These are phyloP conservation scores for Xylariaceae sp. DNA, from an alignment of 2,329 filamentous ascomycete species.

Conservation along the genomic window DNA sequence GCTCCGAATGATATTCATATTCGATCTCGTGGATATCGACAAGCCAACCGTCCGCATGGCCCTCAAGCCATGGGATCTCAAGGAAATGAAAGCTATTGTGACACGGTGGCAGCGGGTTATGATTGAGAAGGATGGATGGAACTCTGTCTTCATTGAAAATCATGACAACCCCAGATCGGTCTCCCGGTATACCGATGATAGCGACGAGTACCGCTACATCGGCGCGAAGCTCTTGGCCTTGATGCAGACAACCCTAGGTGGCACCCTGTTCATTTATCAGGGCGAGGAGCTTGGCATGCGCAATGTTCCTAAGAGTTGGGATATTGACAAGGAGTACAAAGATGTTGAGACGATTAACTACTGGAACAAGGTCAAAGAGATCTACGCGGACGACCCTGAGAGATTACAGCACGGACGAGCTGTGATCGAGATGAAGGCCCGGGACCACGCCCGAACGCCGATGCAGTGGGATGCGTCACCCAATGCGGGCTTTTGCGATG, in stretches of 20 bases:
- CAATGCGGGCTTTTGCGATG: conserved; percentile 67
- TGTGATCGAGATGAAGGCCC: conserved; percentile 63
- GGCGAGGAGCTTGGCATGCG: conserved; percentile 71
- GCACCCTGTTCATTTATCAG: conserved; percentile 71
- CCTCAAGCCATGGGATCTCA: conserved; percentile 55
- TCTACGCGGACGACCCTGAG: conserved; percentile 48
- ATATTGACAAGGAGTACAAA: conserved; percentile 65
- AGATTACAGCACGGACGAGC: conserved; percentile 54
- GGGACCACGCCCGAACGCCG: conserved; percentile 72
- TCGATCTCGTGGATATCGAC: conserved; percentile 68
- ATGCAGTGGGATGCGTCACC: conserved; percentile 67
- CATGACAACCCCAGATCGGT: conserved; percentile 69
- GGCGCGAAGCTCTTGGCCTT: conserved; percentile 67
- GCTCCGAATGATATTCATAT: conserved; percentile 74
- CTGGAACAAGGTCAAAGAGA: conserved; percentile 46
- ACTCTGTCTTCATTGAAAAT: conserved; percentile 69
- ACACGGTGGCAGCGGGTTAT: conserved; percentile 52
- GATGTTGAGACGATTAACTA: conserved; percentile 58
- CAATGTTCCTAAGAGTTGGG: conserved; percentile 64
- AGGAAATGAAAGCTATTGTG: conserved; percentile 49
- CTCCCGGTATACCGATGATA: conserved; percentile 59
- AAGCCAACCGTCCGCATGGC: conserved; percentile 52
- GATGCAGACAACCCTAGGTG: conserved; percentile 58
- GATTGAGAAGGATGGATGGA: conserved; percentile 63
- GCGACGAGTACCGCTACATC: conserved; percentile 53